Evolutionary conservation across 805 yeast species (phyloP).

Genomic region (Cephaloascus albidus): DNA sequence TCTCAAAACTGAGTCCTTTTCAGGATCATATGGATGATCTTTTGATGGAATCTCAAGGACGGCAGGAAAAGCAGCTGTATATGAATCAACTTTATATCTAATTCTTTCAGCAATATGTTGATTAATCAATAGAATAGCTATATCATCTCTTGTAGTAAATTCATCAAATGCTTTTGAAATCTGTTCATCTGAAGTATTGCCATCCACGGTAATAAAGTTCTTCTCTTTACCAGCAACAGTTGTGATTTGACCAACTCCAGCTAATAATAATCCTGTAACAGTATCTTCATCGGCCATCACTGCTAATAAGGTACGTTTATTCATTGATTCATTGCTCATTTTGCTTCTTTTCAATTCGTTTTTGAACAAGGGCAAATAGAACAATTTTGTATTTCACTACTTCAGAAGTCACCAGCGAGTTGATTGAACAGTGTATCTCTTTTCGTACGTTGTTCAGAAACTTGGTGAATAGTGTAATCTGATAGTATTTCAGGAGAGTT

Average conservation of each 20-base stretch:
- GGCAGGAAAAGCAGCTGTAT: conserved; percentile 90
- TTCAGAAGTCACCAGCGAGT: too few species aligned
- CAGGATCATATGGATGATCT: conserved; percentile 98
- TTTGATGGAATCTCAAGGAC: conserved; percentile 94
- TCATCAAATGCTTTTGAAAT: conserved; percentile 65
- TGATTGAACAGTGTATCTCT: too few species aligned
- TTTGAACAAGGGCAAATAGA: too few species aligned
- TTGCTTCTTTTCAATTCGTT: neutral
- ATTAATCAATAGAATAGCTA: conserved; percentile 87
- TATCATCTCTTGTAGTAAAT: conserved; percentile 77
- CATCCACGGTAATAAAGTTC: conserved; percentile 80
- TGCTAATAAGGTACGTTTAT: conserved; percentile 77
- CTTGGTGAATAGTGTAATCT: too few species aligned
- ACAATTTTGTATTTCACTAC: too few species aligned
- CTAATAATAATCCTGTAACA: conserved; percentile 88
- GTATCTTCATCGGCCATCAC: conserved; percentile 98
- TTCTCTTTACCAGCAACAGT: conserved; percentile 52
- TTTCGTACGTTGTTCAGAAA: too few species aligned
- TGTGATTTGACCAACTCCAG: conserved; percentile 87
- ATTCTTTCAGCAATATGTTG: conserved; percentile 93
- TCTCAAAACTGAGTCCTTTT: conserved; percentile 90
- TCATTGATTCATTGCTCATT: conserved; percentile 14
- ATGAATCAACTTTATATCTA: conserved; percentile 72
- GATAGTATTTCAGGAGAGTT: too few species aligned
- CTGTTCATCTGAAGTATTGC: conserved; percentile 69